Evolutionary conservation across 345 rosid species (phyloP), one percentile per base, ranked within the genome.

Genomic region (Hirschfeldia incana): DNA sequence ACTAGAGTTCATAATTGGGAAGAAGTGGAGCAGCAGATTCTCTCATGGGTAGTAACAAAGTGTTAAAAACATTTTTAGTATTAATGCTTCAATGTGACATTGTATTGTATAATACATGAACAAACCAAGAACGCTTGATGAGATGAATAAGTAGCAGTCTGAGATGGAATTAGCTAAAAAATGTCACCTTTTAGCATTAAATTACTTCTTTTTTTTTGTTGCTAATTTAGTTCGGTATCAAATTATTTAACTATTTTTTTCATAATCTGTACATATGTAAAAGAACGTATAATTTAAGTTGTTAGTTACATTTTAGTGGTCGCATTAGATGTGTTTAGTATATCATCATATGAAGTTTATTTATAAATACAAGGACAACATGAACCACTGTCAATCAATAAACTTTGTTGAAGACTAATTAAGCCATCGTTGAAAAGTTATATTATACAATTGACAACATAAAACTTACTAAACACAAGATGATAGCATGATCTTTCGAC

Each of bases 1-100:
- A 88, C 93, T 16, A 93, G 75, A 84, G 99, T 95, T 77, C 87
- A 85, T 58, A 89, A 88, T 67, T 95, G 99, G 99, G 91, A 89
- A 80, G 97, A 95, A 80, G 98, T 85, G 32, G 99, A 93, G 87
- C 85, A 75, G 55, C 90, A 77, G 49, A 61, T 93, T 70, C 85
- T 73, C 62, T 86, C 95, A 6, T 77, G 80, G 86, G 82, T 83
- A 42, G 81, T 85, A 75, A 81, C 91, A 29, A 85, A 86, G 83
- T 69, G 75, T 70, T 75, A 33, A 78, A 78, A 68, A 44, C 61
- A 57, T 13, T 65, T 21, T 28, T 72, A 65, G 39, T 58, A 57
- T 15, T 61, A 42, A 16, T 62, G 46, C 16, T 46, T 46, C 15
- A 29, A 60, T 11, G 65, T 29, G 70, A 51, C 36, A 37, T 9